Base-by-base conservation (phyloP, 352 stramenopile species). In the Phytophthora sansomeana region DNA sequence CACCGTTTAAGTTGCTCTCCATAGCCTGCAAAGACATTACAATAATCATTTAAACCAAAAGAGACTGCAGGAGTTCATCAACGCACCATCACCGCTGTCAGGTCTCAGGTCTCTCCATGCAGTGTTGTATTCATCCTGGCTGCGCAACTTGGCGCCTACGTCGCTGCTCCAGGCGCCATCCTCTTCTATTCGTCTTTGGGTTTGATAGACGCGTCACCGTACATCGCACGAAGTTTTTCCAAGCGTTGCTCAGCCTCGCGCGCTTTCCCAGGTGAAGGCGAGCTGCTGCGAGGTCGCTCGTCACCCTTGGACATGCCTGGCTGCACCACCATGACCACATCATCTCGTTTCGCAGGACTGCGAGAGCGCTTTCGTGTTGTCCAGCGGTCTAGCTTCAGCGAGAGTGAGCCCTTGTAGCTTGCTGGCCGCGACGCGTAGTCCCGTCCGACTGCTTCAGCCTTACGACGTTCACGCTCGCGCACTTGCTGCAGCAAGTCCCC, bases 371-470 rank as follows among this genome's bases (percentile, higher is more conserved):
- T 81, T 11, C 84, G 75, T 4, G 75, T 93, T 48, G 90, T 97
- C 70, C 83, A 97, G 0, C 87, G 88, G 63, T 98, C 92, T 3
- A 96, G 69, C 56, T 97, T 97, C 38, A 98, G 78, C 42, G 91
- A 97, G 6, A 98, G 71, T 28, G 89, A 97, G 14, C 93, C 93
- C 71, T 98, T 97, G 74, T 98, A 98, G 53, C 90, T 96, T 14
- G 84, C 78, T 0, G 95, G 95, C 14, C 87, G 89, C n/a, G 89
- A 78, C 3, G 89, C 91, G 54, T 98, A 98, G 63, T 97, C 93
- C 26, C 86, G 93, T 5, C 91, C 89, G 6, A 96, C 88, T 0
- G 92, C 90, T 26, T 93, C 83, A 24, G 88, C 92, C 63, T 96
- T 97, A 55, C 96, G 91, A 16, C 92, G 82, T 69, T 98, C 92